Base-by-base conservation (phyloP, 2,329 filamentous ascomycete species). In the Trichophyton rubrum region DNA sequence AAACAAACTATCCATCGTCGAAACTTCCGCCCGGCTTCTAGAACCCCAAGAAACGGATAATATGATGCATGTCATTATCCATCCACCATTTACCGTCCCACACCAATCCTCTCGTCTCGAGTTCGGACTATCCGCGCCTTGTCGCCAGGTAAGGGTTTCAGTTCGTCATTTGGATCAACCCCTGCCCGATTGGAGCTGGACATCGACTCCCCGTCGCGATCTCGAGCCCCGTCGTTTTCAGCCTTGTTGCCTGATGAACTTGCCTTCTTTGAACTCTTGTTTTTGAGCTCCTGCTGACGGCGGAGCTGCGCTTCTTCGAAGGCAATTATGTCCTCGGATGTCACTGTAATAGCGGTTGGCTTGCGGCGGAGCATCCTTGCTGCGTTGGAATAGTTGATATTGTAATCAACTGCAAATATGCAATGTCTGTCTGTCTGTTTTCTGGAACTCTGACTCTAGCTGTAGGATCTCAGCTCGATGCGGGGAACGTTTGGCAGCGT, bases 281-380 rank as follows among this genome's bases (percentile, higher is more conserved):
- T 58, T 63, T 55, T 45, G 64, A 60, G 35, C 40, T 60, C 58
- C 59, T 63, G 62, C 43, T 61, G 49, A 63, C 64, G 61, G 62
- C 69, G 72, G 13, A 71, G 64, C 58, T 71, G 72, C 17, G 68
- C 61, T 63, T 79, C 75, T 68, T 79, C 77, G 61, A 79, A 78
- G n/a, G 73, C 66, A 15, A 72, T 67, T 27, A 80, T 68, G 63
- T 80, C 78, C 68, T 79, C 78, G 3, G 73, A 69, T 0, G 78
- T 79, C 22, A 80, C 71, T 49, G 77, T 74, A 51, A 80, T 75
- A n/a, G 76, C 75, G 22, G 78, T 80, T 30, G 78, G 78, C 64
- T 78, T 78, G 62, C 78, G 76, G 63, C 78, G 78, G 61, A 80
- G 75, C 78, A 80, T 79, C 9, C 55, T 71, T 57, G 30, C 41